Conservation (phyloP, 2,329 filamentous ascomycete species). For the Diaporthe citri region DNA sequence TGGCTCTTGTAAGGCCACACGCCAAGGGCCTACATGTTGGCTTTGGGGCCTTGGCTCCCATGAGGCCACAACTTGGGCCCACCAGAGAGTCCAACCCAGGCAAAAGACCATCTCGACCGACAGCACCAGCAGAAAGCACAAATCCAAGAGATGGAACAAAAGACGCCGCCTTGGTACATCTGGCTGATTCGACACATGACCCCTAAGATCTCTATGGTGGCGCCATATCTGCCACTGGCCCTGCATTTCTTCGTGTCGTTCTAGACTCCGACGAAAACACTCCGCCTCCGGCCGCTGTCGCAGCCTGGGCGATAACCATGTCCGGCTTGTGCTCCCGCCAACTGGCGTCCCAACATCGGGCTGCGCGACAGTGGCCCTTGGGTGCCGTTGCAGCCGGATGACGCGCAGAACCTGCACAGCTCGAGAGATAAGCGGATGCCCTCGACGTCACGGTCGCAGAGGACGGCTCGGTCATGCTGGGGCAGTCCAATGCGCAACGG, state of each 20-base stretch:
- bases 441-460: background rate
- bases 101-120: background rate
- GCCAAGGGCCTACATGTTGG: conserved; percentile 5
- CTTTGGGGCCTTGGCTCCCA: conserved; percentile 1
- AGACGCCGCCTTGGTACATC: conserved; percentile 23
- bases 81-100: background rate
- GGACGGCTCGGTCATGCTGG: conserved; percentile 12
- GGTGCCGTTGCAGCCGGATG: conserved; percentile 29
- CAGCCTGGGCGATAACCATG: background rate
- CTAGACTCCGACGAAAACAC: conserved; percentile 5
- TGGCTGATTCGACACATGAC: conserved; percentile 15
- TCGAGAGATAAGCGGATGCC: background rate
- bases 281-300: background rate
- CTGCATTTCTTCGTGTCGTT: background rate
- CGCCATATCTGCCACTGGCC: conserved; percentile 3
- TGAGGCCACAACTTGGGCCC: conserved; percentile 25
- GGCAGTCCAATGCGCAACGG: background rate
- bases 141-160: conserved; percentile 14
- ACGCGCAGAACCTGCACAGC: conserved; percentile 12
- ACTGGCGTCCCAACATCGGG: background rate
- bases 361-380: background rate
- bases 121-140: conserved; percentile 5
- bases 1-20: conserved; percentile 19
- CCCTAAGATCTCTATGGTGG: conserved; percentile 1
- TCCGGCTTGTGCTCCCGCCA: background rate